phyloP scores from a whole-genome alignment of 768 basidiomycete species.

The Boletellus sp. region DNA sequence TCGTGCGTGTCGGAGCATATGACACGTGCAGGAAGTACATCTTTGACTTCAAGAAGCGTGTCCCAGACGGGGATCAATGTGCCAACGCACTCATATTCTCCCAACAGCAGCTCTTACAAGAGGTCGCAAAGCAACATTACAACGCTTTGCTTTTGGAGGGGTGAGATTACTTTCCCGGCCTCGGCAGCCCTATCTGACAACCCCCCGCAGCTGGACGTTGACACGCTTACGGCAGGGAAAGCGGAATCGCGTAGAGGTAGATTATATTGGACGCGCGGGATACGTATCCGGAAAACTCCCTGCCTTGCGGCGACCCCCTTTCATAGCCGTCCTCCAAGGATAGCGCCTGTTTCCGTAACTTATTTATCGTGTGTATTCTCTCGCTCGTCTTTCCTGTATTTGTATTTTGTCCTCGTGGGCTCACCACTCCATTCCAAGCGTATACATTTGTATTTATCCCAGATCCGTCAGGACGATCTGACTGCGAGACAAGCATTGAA shows the following conservation, averaged over 20 bases:
- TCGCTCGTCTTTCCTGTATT: constrained; percentile 25
- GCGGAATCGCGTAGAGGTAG: constrained; percentile 61
- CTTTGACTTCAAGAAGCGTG: constrained; percentile 50
- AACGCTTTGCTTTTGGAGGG: constrained; percentile 68
- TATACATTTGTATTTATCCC: constrained; percentile 17
- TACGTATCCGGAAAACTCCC: constrained; percentile 48
- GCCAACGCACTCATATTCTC: constrained; percentile 58
- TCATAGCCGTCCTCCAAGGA: constrained; percentile 59
- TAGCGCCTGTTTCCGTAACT: constrained; percentile 27
- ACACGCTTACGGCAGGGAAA: constrained; percentile 63
- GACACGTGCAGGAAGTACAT: constrained; percentile 61
- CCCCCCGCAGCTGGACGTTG: constrained; percentile 55
- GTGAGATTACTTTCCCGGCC: constrained; percentile 33
- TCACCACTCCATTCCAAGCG: constrained; percentile 17
- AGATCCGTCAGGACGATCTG: constrained; percentile 27
- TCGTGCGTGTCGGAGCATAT: constrained; percentile 48
- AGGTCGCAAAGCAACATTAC: constrained; percentile 51
- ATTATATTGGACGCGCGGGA: constrained; percentile 67
- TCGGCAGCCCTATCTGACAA: constrained; percentile 1
- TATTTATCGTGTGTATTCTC: constrained; percentile 27
- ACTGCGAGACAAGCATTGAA: constrained; percentile 23
- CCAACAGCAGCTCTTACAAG: constrained; percentile 57
- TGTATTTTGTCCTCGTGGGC: constrained; percentile 30
- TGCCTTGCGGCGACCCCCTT: constrained; percentile 54
- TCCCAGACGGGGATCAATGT: constrained; percentile 44